Percentiles rank a stretch among this genome's conserved stretches.
Evolutionary conservation across 169 alveolate species (phyloP).

Genomic region (Eimeria acervulina): DNA sequence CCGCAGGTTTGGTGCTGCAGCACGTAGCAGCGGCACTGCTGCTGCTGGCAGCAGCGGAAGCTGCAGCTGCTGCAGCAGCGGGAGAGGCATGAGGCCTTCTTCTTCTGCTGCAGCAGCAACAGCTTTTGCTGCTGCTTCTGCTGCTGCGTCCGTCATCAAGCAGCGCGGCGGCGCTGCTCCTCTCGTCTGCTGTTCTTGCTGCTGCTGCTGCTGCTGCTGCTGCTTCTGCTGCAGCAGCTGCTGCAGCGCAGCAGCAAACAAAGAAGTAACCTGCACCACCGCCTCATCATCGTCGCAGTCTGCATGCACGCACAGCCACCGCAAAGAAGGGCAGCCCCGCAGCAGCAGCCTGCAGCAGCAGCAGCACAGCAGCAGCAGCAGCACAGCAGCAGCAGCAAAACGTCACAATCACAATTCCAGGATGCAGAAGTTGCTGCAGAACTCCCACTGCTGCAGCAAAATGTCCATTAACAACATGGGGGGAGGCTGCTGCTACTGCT

Average conservation of each 20-base stretch:
- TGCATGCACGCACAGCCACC: constrained; percentile 1
- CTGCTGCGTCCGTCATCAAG: not conserved
- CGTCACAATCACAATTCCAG: not conserved
- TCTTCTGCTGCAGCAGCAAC: constrained; percentile 22
- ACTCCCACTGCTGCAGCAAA: not conserved
- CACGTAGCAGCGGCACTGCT: constrained; percentile 48
- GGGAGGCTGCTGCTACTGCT: constrained; percentile 20
- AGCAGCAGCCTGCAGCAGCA: constrained; percentile 26
- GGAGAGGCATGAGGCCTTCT: not conserved
- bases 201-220: not conserved
- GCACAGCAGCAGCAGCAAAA: not conserved
- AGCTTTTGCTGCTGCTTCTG: constrained; percentile 26
- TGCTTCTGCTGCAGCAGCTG: not conserved
- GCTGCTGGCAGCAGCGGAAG: constrained; percentile 61
- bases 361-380: constrained; percentile 35
- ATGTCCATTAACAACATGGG: too few relatives aligned
- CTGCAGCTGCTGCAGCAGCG: constrained; percentile 63
- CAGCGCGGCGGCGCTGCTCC: not conserved
- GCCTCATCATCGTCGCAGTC: constrained; percentile 50
- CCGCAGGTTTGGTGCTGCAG: constrained; percentile 32
- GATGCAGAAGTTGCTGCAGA: not conserved
- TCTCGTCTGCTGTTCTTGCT: not conserved
- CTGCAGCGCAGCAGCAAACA: constrained; percentile 11
- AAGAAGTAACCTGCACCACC: not conserved
- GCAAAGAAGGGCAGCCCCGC: constrained; percentile 23